phyloP scores from a whole-genome alignment of 1,139 yeast species.

The Protomyces inouyei region DNA sequence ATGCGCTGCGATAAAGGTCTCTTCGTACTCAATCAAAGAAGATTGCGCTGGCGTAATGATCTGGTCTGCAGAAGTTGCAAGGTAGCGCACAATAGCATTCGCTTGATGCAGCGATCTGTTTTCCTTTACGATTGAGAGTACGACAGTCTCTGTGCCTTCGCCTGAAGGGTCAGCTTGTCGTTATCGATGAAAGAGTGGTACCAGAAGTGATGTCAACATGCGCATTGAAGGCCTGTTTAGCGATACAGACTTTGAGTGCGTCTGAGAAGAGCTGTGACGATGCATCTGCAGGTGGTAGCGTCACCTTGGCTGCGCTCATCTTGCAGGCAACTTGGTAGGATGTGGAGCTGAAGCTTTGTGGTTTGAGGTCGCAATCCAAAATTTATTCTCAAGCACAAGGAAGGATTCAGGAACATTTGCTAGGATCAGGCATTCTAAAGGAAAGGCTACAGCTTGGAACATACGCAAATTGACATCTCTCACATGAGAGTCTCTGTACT shows the following conservation, averaged over 20 bases:
- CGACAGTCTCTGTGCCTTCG: neutral
- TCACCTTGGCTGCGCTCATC: neutral
- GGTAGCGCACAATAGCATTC: constrained; percentile 62
- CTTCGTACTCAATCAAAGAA: constrained; percentile 33
- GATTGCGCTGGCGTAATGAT: constrained; percentile 20
- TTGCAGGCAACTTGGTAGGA: neutral
- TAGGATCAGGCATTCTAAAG: no score
- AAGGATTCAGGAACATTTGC: no score
- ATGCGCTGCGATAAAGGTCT: constrained; percentile 33
- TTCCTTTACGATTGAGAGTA: constrained; percentile 6
- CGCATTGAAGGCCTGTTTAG: constrained; percentile 14
- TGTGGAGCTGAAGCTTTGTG: no score
- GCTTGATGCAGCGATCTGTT: constrained; percentile 53
- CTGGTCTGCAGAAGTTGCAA: constrained; percentile 30
- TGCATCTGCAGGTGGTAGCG: constrained; percentile 8
- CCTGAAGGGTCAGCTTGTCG: neutral
- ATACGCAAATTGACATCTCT: neutral
- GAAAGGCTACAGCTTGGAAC: no score
- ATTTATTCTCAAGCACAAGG: no score
- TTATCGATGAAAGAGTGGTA: neutral
- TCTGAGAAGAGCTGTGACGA: constrained; percentile 15
- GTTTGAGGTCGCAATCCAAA: no score
- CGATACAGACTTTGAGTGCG: constrained; percentile 26
- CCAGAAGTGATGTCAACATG: constrained; percentile 6
- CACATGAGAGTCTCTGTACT: constrained; percentile 19